Percentiles rank a stretch among this genome's conserved stretches.
Evolutionary conservation across 345 rosid species (phyloP).

Genomic region (Viola odorata): DNA sequence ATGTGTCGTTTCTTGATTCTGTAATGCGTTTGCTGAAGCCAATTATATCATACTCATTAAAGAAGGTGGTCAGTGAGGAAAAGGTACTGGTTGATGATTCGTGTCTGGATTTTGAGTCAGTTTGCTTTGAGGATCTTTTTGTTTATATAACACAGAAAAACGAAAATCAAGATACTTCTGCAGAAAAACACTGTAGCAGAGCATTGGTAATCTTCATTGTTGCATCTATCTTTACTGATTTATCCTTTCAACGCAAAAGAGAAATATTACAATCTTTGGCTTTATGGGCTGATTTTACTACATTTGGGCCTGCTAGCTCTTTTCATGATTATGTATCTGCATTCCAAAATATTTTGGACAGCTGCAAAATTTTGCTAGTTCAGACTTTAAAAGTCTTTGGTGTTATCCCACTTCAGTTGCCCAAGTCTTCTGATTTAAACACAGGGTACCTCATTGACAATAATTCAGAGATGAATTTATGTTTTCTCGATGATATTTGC

Average conservation of each 20-base stretch:
- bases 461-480: slow-evolving; percentile 23
- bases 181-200: slow-evolving; percentile 32
- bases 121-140: slow-evolving; percentile 71
- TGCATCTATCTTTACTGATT: slow-evolving; percentile 56
- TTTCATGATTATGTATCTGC: slow-evolving; percentile 70
- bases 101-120: slow-evolving; percentile 62
- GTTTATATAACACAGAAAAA: slow-evolving; percentile 35
- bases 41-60: slow-evolving; percentile 60
- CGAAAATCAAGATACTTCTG: slow-evolving; percentile 31
- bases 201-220: slow-evolving; percentile 52
- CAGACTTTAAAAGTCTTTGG: slow-evolving; percentile 36
- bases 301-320: slow-evolving; percentile 51
- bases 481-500: slow-evolving; percentile 47
- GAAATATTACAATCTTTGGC: slow-evolving; percentile 49
- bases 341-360: slow-evolving; percentile 49
- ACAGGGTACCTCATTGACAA: slow-evolving; percentile 17
- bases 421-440: slow-evolving; percentile 20
- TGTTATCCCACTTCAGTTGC: slow-evolving; percentile 37
- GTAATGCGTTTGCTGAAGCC: slow-evolving; percentile 54
- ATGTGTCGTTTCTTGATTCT: slow-evolving; percentile 59
- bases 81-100: slow-evolving; percentile 39
- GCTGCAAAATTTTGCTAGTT: slow-evolving; percentile 49
- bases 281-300: slow-evolving; percentile 55
- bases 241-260: slow-evolving; percentile 46
- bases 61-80: slow-evolving; percentile 50